These are phyloP conservation scores for Talaromyces adpressus DNA, from an alignment of 495 filamentous ascomycete species.

Conservation along the genomic window DNA sequence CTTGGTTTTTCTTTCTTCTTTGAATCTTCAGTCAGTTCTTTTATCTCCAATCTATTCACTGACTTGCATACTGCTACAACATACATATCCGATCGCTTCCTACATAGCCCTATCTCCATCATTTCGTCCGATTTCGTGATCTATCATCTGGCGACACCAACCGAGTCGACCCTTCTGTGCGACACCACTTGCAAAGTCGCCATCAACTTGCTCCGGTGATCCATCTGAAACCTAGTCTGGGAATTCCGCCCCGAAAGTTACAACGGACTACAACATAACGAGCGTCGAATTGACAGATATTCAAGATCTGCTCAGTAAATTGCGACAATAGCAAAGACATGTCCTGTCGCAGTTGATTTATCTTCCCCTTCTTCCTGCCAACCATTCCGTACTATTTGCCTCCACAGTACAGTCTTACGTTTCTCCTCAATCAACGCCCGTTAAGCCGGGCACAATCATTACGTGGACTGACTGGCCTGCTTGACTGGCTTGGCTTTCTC, in stretches of 20 bases:
- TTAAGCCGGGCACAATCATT: not conserved
- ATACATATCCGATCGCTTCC: not conserved
- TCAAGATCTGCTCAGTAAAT: not conserved
- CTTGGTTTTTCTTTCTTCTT: not conserved
- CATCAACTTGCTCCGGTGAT: not conserved
- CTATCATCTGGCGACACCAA: not conserved
- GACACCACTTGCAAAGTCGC: not conserved
- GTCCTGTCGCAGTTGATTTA: not conserved
- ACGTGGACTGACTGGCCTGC: not conserved
- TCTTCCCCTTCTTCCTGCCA: not conserved
- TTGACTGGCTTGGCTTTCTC: not conserved
- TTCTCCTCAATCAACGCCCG: conserved; percentile 1
- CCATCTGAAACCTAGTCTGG: conserved; percentile 4
- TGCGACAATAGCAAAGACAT: not conserved
- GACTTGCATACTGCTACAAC: not conserved
- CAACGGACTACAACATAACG: not conserved
- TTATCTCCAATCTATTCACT: not conserved
- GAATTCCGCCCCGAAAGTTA: not conserved
- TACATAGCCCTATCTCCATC: not conserved
- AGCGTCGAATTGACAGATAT: not conserved
- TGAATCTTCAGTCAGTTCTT: not conserved
- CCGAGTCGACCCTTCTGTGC: not conserved
- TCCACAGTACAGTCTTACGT: conserved; percentile 1
- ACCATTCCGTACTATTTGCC: not conserved
- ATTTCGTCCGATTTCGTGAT: not conserved